These are phyloP conservation scores for Juglanconis sp. DNA, from an alignment of 2,329 filamentous ascomycete species.

Conservation along the genomic window DNA sequence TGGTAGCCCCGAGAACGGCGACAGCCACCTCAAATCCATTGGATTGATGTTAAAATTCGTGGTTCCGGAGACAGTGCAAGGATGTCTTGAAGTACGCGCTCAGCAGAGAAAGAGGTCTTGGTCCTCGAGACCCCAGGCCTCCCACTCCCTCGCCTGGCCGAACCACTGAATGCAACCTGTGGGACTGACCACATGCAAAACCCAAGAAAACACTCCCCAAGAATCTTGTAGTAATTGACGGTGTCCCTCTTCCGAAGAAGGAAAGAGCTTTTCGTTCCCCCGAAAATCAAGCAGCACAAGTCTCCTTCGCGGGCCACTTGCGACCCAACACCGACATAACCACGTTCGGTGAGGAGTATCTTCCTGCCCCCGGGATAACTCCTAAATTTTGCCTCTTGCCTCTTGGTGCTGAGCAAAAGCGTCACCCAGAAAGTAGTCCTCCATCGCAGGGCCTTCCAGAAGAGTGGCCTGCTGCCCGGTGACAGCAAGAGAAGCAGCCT, in stretches of 20 bases:
- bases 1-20: too few relatives aligned
- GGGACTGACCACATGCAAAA: not conserved
- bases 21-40: too few relatives aligned
- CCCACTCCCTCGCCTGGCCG: not conserved
- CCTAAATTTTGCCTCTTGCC: not conserved
- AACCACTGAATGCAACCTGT: not conserved
- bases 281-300: not conserved
- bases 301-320: not conserved
- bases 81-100: not conserved
- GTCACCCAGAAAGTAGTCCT: not conserved
- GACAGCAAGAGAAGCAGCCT: not conserved
- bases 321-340: not conserved
- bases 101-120: not conserved
- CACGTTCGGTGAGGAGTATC: not conserved
- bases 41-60: too few relatives aligned
- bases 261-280: not conserved
- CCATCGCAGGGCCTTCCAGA: not conserved
- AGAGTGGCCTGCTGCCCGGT: not conserved
- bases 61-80: too few relatives aligned
- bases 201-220: not conserved
- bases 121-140: not conserved
- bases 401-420: not conserved
- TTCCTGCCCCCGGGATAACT: not conserved
- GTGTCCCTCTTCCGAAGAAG: not conserved
- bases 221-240: not conserved